A percentile compares a stretch with the other conserved stretches of the same genome.
Conservation (phyloP, 176 grass and related monocot species). For the Aegilops bicornis region DNA sequence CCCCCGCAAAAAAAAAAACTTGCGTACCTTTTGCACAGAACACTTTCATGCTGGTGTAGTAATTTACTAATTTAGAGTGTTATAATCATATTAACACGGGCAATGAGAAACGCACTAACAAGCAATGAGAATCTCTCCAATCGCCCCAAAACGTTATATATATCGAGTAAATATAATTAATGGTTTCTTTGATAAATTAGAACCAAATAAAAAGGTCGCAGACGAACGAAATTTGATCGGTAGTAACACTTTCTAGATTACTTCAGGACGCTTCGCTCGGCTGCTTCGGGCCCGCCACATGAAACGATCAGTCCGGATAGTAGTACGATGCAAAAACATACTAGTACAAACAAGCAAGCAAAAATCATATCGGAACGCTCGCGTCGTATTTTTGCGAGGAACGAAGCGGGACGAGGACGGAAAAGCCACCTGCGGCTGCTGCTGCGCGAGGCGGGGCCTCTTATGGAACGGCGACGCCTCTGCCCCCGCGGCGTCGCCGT, state of each 20-base stretch:
- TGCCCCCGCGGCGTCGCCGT: not conserved
- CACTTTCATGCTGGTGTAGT: not conserved
- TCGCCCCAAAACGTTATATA: not conserved
- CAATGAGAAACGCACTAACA: not conserved
- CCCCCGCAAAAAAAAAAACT: not conserved
- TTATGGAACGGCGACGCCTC: slow-evolving; percentile 44
- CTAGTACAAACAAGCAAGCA: not conserved
- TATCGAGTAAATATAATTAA: not conserved
- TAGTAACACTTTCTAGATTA: not conserved
- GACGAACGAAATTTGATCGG: not conserved
- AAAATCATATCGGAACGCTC: not conserved
- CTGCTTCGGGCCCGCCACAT: not conserved
- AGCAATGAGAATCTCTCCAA: not conserved
- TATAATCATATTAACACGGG: not conserved
- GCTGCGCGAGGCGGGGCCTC: slow-evolving; percentile 37
- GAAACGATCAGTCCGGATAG: not conserved
- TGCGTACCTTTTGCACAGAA: not conserved
- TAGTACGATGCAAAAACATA: not conserved
- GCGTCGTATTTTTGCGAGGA: no score
- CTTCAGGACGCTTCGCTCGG: not conserved
- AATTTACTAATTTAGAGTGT: not conserved
- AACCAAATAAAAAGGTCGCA: not conserved
- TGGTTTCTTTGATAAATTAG: not conserved
- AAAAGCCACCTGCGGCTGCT: slow-evolving; percentile 1
- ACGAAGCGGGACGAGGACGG: not conserved